These are phyloP conservation scores for Ampelomyces quisqualis DNA, from an alignment of 2,329 filamentous ascomycete genomes.

Conservation along the genomic window DNA sequence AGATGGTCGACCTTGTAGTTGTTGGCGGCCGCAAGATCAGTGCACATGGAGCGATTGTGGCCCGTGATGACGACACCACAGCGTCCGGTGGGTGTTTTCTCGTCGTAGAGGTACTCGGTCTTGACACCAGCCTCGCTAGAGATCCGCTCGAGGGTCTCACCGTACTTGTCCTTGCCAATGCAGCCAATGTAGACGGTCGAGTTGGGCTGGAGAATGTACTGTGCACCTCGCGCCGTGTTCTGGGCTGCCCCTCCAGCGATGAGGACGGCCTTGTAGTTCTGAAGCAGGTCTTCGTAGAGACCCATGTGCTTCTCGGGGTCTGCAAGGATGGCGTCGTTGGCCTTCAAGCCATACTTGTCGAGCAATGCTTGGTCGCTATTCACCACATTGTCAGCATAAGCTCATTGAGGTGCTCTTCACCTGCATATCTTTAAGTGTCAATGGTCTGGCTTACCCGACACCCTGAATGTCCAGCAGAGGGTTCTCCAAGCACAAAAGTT, in stretches of 20 bases:
- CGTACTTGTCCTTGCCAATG: slow-evolving; percentile 94
- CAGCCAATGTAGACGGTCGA: slow-evolving; percentile 92
- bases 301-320: slow-evolving; percentile 79
- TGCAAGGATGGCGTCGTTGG: slow-evolving; percentile 96
- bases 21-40: slow-evolving; percentile 93
- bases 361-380: slow-evolving; percentile 78
- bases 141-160: slow-evolving; percentile 81
- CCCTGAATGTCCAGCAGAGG: slow-evolving; percentile 97
- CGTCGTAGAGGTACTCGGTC: slow-evolving; percentile 92
- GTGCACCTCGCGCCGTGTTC: slow-evolving; percentile 93
- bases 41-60: slow-evolving; percentile 92
- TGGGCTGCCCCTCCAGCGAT: slow-evolving; percentile 96
- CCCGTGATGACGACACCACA: slow-evolving; percentile 97
- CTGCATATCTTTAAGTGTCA: no score
- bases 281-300: slow-evolving; percentile 90
- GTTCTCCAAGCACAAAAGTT: slow-evolving; percentile 94
- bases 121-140: slow-evolving; percentile 85
- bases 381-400: slow-evolving; percentile 20
- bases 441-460: slow-evolving; percentile 54
- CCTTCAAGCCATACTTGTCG: slow-evolving; percentile 88
- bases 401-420: slow-evolving; percentile 15
- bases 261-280: slow-evolving; percentile 88
- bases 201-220: slow-evolving; percentile 88
- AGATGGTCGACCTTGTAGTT: slow-evolving; percentile 94
- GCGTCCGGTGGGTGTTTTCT: slow-evolving; percentile 79